phyloP scores from a whole-genome alignment of 139 green algal species.

The Micractinium conductrix region DNA sequence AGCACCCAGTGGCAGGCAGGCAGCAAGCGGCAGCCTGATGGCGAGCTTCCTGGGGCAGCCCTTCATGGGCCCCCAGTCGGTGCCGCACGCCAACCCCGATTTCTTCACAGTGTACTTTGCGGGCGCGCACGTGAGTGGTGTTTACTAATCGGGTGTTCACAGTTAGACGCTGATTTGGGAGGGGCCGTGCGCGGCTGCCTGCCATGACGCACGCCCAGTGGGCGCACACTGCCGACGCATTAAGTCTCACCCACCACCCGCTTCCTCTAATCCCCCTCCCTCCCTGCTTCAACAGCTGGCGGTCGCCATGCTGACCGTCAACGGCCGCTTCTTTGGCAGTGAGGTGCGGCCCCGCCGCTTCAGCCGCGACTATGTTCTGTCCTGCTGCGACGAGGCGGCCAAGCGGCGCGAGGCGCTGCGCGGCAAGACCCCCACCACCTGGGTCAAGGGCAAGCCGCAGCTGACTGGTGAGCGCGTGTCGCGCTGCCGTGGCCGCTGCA shows the following conservation, averaged over 20 bases:
- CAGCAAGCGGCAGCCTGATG: slow-evolving; percentile 15
- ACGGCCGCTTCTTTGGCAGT: slow-evolving; percentile 72
- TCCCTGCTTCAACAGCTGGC: slow-evolving; percentile 52
- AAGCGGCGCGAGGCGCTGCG: slow-evolving; percentile 66
- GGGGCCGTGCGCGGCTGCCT: no score
- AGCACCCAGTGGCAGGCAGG: neutral
- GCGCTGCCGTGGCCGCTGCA: neutral
- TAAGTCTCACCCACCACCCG: no score
- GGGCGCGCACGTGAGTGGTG: slow-evolving; percentile 72
- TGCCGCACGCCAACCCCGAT: slow-evolving; percentile 74
- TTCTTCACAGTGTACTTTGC: slow-evolving; percentile 85
- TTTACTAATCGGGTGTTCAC: no score
- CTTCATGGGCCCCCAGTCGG: slow-evolving; percentile 72
- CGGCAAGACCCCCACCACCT: slow-evolving; percentile 46
- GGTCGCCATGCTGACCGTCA: slow-evolving; percentile 69
- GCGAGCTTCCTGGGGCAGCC: slow-evolving; percentile 47
- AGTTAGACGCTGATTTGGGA: no score
- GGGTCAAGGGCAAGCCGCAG: slow-evolving; percentile 29
- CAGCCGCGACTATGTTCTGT: slow-evolving; percentile 81
- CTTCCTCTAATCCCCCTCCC: neutral
- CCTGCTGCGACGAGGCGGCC: slow-evolving; percentile 75
- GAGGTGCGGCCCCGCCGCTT: slow-evolving; percentile 73
- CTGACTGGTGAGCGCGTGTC: neutral
- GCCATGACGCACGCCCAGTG: no score
- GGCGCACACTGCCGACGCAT: no score